Evolutionary conservation across 345 rosid genomes (phyloP), one percentile per base, ranked within the genome.

Genomic region (Arabidopsis thaliana): DNA sequence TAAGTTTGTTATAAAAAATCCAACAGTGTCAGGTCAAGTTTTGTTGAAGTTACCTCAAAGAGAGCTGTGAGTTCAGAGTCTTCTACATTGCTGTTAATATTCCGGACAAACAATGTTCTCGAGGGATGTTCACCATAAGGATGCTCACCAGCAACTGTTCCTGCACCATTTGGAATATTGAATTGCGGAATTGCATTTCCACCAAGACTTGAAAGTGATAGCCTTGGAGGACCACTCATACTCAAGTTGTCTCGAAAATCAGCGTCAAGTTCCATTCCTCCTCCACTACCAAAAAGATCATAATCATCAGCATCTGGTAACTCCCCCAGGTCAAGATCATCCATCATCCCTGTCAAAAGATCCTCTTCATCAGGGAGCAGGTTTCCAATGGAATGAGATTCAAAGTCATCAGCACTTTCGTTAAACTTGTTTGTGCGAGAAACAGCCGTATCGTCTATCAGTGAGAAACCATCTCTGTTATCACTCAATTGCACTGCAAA

Each of bases 81-180:
- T 69, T 90, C 93, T 22, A 90, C 93, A 77, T 88, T 90, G 65
- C 96, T 90, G 69, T 90, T 90, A 55, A 88, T 90, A 72, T 90
- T 90, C 53, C 96, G 80, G 51, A 90, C 96, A 80, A 90, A 90
- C 80, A 90, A 84, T 3, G 96, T 90, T 78, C 96, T 85, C 1
- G 96, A 90, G 11, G 96, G 96, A 80, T 90, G 96, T 72, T 90
- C 96, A 0, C 96, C 96, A 23, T 83, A 86, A 9, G 96, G 96
- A 78, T 89, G 96, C 65, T 89, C 96, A 37, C 96, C 96, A 65
- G 88, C 86, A 33, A 89, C 86, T 13, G 89, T 71, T 78, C 86
- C 93, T 23, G 69, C 87, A 45, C 91, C 88, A 68, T 86, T 88
- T 11, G 83, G 66, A 74, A 86, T 53, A 72, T 65, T 65, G 36